A percentile compares a stretch with the other conserved stretches of the same genome.
phyloP scores from a whole-genome alignment of 805 yeast genomes.

The Lachancea quebecensis region DNA sequence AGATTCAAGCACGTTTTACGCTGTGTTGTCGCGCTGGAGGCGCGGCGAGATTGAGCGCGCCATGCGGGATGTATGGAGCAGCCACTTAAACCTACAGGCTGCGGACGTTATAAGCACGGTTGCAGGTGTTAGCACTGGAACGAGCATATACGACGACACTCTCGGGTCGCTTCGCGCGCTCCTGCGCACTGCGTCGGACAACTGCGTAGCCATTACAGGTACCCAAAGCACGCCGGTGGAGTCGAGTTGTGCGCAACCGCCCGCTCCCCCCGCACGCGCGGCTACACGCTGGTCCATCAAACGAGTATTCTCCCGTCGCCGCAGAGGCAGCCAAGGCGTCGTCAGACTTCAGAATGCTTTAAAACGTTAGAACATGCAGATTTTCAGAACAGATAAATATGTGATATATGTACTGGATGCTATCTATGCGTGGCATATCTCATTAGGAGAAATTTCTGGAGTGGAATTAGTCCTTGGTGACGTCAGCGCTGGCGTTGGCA shows the following conservation, averaged over 20 bases:
- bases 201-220: background rate
- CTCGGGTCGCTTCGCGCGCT: constrained; percentile 1
- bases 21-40: constrained; percentile 9
- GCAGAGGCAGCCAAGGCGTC: background rate
- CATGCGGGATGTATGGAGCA: constrained; percentile 31
- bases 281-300: constrained; percentile 6
- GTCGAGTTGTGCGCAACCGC: no score
- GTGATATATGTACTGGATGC: background rate
- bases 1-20: constrained; percentile 1
- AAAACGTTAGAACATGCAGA: constrained; percentile 1
- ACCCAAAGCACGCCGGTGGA: no score
- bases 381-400: background rate
- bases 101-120: no score
- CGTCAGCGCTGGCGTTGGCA: constrained; percentile 35
- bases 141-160: background rate
- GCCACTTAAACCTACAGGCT: constrained; percentile 4
- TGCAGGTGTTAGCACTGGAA: no score
- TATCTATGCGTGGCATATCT: no score
- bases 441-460: constrained; percentile 38
- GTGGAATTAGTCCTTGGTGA: constrained; percentile 25
- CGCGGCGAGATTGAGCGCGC: constrained; percentile 23
- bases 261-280: no score
- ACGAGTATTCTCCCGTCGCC: constrained; percentile 7
- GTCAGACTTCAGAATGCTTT: background rate
- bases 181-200: constrained; percentile 1